Evolutionary conservation across 1,284 basidiomycete genomes (phyloP).

Genomic region (Pseudozyma hubeiensis): DNA sequence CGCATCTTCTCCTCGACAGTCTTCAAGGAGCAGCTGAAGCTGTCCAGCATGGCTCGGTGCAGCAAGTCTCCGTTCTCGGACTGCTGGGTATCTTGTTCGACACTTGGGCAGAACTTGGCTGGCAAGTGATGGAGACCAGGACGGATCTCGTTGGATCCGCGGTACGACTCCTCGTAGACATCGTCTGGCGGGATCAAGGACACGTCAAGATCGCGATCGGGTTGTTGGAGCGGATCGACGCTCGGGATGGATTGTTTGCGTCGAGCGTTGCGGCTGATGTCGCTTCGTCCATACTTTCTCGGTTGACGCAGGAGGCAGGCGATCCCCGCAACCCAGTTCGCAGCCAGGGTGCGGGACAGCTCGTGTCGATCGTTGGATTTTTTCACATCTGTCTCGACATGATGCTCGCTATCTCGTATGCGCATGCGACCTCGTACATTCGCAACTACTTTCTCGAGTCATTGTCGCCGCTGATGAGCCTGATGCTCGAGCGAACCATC

Average conservation of each 20-base stretch:
- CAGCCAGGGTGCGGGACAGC: background rate
- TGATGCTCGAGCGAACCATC: slow-evolving; percentile 3
- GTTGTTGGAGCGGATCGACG: slow-evolving; percentile 10
- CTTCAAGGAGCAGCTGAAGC: slow-evolving; percentile 5
- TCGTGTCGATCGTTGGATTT: background rate
- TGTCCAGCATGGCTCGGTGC: background rate
- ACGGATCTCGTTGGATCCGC: background rate
- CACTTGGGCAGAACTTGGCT: slow-evolving; percentile 5
- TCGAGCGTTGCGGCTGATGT: background rate
- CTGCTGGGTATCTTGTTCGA: slow-evolving; percentile 27
- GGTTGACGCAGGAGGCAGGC: slow-evolving; percentile 1
- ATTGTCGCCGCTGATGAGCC: slow-evolving; percentile 9
- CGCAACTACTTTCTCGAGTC: background rate
- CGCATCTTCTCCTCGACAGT: slow-evolving; percentile 8
- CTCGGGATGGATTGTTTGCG: background rate
- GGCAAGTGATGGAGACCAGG: background rate
- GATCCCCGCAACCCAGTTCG: background rate
- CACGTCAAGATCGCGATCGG: slow-evolving; percentile 11
- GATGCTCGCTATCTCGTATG: background rate
- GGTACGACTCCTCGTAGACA: background rate
- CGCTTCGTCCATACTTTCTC: slow-evolving; percentile 2
- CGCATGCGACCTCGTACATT: background rate
- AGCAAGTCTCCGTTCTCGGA: background rate
- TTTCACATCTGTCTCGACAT: slow-evolving; percentile 7
- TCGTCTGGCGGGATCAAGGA: slow-evolving; percentile 11